Evolutionary conservation across 1,139 yeast species (phyloP), one percentile per base, ranked within the genome.

Genomic region (Suhomyces panamericanus): DNA sequence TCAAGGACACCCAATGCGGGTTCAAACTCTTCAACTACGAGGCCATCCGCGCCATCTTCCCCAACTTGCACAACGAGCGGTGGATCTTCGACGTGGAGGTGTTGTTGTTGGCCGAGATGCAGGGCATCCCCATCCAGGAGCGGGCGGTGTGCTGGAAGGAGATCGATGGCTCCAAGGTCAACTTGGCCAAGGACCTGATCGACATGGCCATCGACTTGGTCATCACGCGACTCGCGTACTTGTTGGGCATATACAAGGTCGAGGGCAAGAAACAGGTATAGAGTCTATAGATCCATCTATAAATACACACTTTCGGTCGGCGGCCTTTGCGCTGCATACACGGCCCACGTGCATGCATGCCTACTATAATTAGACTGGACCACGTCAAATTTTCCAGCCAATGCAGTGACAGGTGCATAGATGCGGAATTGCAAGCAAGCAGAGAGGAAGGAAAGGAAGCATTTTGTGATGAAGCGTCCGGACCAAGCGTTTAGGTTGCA

Each of bases 1-100:
- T 95, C 49, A 81, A 85, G 49, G 99, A 93, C 64, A 93, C 99
- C 6, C 99, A 93, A 68, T 93, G 99, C 71, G 99, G 99, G 6
- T 93, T 95, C 72, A 93, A 93, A 65, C 71, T 93, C 68, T 93
- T 91, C 65, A 87, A 93, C 53, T 77, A 81, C 49, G 70, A 73
- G 11, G 85, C 97, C 0, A 78, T 85, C 14, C 60, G 60, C 14
- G 58, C 59, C 44, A 87, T 93, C 35, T 90, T 90, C 66, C 97
- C 98, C 4, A 85, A 79, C 54, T 81, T 95, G 87, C 98, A 93
- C 63, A 91, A 96, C 12, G 99, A 93, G 66, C 82, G 99, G 46
- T 93, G 99, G 99, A 93, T 95, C 34, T 93, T 93, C 64, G 99
- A 93, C 60, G 98, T 93, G 35, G 99, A 93, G 66, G 81, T 93